Evolutionary conservation across 345 rosid genomes (phyloP).

Genomic region (Aegle marmelos): DNA sequence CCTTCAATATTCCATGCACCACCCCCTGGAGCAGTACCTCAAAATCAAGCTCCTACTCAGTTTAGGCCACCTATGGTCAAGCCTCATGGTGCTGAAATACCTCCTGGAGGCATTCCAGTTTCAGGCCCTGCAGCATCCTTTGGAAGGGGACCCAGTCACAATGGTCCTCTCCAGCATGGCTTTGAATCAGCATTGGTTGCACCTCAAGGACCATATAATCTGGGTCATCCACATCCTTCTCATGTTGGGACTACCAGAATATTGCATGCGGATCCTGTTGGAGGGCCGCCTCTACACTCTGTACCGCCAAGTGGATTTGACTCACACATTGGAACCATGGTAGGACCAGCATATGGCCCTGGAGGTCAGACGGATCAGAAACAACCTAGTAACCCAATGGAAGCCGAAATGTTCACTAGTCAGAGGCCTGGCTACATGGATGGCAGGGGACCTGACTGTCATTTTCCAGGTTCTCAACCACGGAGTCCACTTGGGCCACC

Average conservation of each 20-base stretch:
- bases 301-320: slow-evolving; percentile 18
- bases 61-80: slow-evolving; percentile 28
- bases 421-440: slow-evolving; percentile 33
- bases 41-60: slow-evolving; percentile 30
- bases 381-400: slow-evolving; percentile 19
- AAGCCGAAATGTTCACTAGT: slow-evolving; percentile 24
- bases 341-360: slow-evolving; percentile 21
- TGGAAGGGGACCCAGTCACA: slow-evolving; percentile 38
- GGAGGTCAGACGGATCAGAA: slow-evolving; percentile 23
- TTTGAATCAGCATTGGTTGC: slow-evolving; percentile 14
- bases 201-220: slow-evolving; percentile 30
- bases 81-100: slow-evolving; percentile 32
- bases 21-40: slow-evolving; percentile 35
- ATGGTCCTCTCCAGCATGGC: slow-evolving; percentile 23
- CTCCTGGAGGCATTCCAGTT: slow-evolving; percentile 28
- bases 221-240: slow-evolving; percentile 17
- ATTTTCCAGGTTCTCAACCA: slow-evolving; percentile 18
- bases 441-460: slow-evolving; percentile 31
- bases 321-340: slow-evolving; percentile 23
- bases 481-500: slow-evolving; percentile 26
- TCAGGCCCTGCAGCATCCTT: slow-evolving; percentile 24
- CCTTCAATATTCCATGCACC: slow-evolving; percentile 39
- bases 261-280: slow-evolving; percentile 27
- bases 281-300: slow-evolving; percentile 7
- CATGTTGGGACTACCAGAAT: slow-evolving; percentile 17